Base-by-base conservation (phyloP, 306 rosid genomes). In the Luffa aegyptiaca region DNA sequence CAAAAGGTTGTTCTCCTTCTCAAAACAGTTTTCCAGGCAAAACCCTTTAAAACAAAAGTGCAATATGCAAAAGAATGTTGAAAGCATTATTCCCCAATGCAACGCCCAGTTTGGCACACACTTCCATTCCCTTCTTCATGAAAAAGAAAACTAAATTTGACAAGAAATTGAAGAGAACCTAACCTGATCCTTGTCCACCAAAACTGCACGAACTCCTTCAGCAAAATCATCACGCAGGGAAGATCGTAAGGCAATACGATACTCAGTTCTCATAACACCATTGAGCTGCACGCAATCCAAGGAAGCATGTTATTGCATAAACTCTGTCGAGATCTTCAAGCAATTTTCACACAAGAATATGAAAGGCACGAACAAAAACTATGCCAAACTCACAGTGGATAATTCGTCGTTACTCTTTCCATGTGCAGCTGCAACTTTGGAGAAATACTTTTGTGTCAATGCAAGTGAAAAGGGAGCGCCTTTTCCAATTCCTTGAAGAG, bases 131-230 rank as follows among this genome's bases (percentile, higher is more conserved):
- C 36, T 56, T 18, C 59, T 37, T 17, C 79, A 77, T 56, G 8
- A 81, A 48, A 59, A 55, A 69, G 68, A 62, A 62, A 44, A 77
- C 26, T 57, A 10, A 46, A 45, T 5, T 46, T 59, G n/a, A 18
- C 80, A 80, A 76, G 63, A 59, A 69, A 61, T 79, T 48, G 7
- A 79, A 64, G 56, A 21, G 75, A 70, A 48, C 42, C 77, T 46
- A 85, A 96, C 99, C 99, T 96, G 99, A 83, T 96, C 99, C 86
- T 93, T 96, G 82, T 93, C 99, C 80, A 96, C 91, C 89, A 96
- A 86, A 75, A 93, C 92, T 31, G 99, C 99, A 21, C 99, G 89
- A 44, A 96, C 99, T 68, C 99, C 99, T 89, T 96, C 99, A 20
- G 87, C 90, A 75, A 96, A 96, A 88, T 96, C 99, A 69, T 81